Evolutionary conservation across 2,329 filamentous ascomycete species (phyloP).

Genomic region (Fusarium sulawesiense): DNA sequence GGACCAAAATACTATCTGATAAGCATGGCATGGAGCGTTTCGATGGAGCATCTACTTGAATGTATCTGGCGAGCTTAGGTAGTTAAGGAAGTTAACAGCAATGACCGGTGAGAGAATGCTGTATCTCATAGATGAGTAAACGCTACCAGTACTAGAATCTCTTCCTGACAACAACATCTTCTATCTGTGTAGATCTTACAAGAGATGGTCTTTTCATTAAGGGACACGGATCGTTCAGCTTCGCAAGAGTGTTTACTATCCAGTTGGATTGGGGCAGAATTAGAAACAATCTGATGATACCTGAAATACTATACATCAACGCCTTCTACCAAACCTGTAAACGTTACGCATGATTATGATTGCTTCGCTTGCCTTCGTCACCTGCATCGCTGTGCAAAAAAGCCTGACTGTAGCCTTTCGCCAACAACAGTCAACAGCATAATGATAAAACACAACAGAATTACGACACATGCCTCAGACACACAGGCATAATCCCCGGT

Average conservation of each 20-base stretch:
- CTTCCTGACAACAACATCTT: background rate
- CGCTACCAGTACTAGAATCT: background rate
- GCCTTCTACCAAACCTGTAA: slow-evolving; percentile 9
- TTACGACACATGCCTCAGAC: background rate
- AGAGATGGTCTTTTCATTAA: background rate
- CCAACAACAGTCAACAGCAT: slow-evolving; percentile 11
- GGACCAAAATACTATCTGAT: background rate
- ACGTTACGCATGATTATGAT: background rate
- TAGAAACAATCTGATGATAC: slow-evolving; percentile 13
- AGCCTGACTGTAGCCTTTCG: background rate
- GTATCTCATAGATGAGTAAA: background rate
- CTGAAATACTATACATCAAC: slow-evolving; percentile 13
- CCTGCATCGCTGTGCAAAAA: slow-evolving; percentile 2
- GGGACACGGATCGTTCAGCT: background rate
- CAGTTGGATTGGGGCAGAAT: slow-evolving; percentile 10
- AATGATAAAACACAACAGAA: background rate
- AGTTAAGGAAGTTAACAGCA: background rate
- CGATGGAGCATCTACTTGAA: background rate
- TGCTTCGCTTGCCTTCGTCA: background rate
- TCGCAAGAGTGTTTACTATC: slow-evolving; percentile 5
- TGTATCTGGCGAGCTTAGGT: background rate
- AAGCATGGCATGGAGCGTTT: background rate
- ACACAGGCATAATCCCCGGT: background rate
- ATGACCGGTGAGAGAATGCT: background rate
- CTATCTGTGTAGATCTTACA: background rate